Conservation (phyloP, 768 basidiomycete species). For the Suillus weaverae region DNA sequence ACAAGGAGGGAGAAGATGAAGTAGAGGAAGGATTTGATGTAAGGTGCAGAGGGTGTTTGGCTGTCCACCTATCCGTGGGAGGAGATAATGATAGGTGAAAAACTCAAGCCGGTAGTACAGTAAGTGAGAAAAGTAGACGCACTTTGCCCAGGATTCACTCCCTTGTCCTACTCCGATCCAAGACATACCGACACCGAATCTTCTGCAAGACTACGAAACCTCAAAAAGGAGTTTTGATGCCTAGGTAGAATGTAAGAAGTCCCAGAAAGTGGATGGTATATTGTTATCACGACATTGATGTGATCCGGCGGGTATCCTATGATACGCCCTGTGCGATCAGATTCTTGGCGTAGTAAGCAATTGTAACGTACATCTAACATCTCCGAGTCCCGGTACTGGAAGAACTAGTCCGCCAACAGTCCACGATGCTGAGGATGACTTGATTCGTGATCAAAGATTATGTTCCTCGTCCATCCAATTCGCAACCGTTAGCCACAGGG, state of each 20-base stretch:
- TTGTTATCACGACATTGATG: constrained; percentile 84
- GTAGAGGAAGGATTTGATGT: constrained; percentile 42
- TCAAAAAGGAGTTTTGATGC: constrained; percentile 83
- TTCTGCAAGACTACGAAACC: constrained; percentile 66
- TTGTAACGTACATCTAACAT: constrained; percentile 59
- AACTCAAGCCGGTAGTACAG: constrained; percentile 1
- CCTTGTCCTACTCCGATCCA: constrained; percentile 75
- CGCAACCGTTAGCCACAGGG: background rate
- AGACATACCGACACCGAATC: constrained; percentile 73
- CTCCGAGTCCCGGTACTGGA: constrained; percentile 83
- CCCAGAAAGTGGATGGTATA: constrained; percentile 79
- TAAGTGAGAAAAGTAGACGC: constrained; percentile 15
- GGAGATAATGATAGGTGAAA: background rate
- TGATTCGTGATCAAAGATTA: too few species aligned
- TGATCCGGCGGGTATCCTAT: constrained; percentile 82
- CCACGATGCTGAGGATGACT: constrained; percentile 33
- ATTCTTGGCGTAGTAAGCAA: constrained; percentile 23
- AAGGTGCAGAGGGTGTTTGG: constrained; percentile 68
- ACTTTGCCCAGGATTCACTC: constrained; percentile 70
- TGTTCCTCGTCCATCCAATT: background rate
- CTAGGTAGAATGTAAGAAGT: constrained; percentile 79
- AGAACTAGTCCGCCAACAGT: constrained; percentile 78
- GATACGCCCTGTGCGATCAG: background rate
- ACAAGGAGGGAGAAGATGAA: constrained; percentile 28
- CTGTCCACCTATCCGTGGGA: constrained; percentile 52